These are phyloP conservation scores for Amanita molliuscula DNA, from an alignment of 768 basidiomycete genomes.

Conservation along the genomic window DNA sequence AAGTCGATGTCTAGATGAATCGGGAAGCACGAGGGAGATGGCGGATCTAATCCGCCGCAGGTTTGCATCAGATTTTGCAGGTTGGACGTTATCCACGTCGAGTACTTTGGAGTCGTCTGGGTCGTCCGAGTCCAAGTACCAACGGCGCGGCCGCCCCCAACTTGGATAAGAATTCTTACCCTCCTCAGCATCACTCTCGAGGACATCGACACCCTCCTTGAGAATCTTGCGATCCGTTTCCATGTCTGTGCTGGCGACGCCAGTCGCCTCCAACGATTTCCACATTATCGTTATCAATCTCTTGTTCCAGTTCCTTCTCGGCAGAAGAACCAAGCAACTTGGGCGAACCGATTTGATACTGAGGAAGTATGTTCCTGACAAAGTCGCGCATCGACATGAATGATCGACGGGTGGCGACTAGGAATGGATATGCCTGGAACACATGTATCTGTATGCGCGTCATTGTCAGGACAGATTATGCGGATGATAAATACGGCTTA, in stretches of 20 bases:
- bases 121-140: constrained; percentile 15
- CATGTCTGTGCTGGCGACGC: constrained; percentile 39
- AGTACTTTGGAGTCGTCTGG: constrained; percentile 9
- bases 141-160: constrained; percentile 35
- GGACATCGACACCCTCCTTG: constrained; percentile 14
- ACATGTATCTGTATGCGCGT: constrained; percentile 59
- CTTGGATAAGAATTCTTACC: constrained; percentile 34
- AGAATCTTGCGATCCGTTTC: constrained; percentile 30
- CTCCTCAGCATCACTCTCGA: constrained; percentile 20
- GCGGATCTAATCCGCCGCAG: constrained; percentile 25
- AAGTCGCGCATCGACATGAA: constrained; percentile 66
- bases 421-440: constrained; percentile 83
- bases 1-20: constrained; percentile 6
- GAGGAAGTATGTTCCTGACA: constrained; percentile 48
- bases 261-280: constrained; percentile 70
- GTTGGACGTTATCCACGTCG: constrained; percentile 4
- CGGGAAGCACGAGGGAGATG: constrained; percentile 20
- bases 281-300: constrained; percentile 58
- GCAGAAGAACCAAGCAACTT: constrained; percentile 42
- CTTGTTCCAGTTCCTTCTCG: constrained; percentile 53
- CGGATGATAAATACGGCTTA: constrained; percentile 25
- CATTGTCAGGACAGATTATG: constrained; percentile 4
- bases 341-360: constrained; percentile 36
- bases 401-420: constrained; percentile 52
- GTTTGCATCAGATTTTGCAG: constrained; percentile 3